Evolutionary conservation across 495 filamentous ascomycete species (phyloP).

Genomic region (Chaetomium fimeti): DNA sequence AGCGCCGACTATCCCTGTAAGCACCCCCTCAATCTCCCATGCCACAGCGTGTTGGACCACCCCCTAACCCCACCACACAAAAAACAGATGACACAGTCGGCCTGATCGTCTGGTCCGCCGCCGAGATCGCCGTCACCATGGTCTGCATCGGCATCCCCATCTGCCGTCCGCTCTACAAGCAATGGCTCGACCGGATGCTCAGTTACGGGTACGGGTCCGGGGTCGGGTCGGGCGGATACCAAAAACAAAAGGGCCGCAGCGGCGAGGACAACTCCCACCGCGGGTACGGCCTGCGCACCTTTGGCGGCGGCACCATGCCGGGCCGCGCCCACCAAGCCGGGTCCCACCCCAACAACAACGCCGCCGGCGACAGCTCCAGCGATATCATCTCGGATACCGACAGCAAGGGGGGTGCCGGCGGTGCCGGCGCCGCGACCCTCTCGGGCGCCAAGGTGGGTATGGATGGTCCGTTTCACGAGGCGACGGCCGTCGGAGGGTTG

Average conservation of each 20-base stretch:
- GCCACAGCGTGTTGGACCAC: neutral
- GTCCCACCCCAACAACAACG: neutral
- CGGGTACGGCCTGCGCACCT: neutral
- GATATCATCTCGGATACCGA: neutral
- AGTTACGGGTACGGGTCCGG: neutral
- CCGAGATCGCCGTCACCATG: conserved; percentile 8
- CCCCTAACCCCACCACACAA: neutral
- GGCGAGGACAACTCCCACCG: neutral
- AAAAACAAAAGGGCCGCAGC: neutral
- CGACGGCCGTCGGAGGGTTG: neutral
- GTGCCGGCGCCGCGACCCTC: neutral
- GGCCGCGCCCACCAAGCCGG: neutral
- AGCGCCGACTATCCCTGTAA: neutral
- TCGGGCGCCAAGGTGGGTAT: neutral
- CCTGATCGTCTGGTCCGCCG: conserved; percentile 3
- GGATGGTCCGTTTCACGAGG: neutral
- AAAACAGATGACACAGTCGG: conserved; percentile 1
- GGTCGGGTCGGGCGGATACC: neutral
- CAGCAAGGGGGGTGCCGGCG: neutral
- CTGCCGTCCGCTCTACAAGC: conserved; percentile 6
- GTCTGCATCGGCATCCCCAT: conserved; percentile 7
- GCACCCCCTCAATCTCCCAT: neutral
- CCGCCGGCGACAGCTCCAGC: neutral
- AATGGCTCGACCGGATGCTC: neutral
- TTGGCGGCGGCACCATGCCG: conserved; percentile 4